phyloP scores from a whole-genome alignment of 495 filamentous ascomycete species.

The Chaetomidium leptoderma region DNA sequence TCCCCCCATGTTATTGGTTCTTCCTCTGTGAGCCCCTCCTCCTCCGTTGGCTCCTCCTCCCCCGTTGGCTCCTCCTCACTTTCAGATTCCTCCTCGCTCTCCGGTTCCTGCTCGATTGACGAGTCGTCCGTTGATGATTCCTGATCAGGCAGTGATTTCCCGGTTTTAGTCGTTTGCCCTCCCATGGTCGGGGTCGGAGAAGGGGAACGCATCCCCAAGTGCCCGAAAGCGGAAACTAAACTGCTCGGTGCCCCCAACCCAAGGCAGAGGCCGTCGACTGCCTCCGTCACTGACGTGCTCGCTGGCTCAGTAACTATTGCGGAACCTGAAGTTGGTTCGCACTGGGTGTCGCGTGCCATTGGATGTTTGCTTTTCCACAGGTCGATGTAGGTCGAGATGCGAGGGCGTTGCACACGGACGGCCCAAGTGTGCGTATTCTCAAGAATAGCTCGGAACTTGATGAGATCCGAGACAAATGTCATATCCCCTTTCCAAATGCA shows the following conservation, averaged over 20 bases:
- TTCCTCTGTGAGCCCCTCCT: too few species aligned
- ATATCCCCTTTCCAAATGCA: constrained; percentile 13
- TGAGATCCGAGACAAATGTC: constrained; percentile 5
- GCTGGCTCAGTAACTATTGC: too few species aligned
- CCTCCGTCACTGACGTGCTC: too few species aligned
- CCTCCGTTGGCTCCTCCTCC: too few species aligned
- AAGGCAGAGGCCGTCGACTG: too few species aligned
- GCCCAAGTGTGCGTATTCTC: background rate
- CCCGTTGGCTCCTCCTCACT: background rate
- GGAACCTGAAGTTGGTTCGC: too few species aligned
- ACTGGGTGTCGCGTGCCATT: background rate
- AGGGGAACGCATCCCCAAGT: background rate
- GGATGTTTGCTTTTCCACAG: constrained; percentile 2
- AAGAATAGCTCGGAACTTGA: constrained; percentile 4
- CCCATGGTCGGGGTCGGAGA: too few species aligned
- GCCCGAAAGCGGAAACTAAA: background rate
- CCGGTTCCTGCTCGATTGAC: background rate
- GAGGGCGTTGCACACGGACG: background rate
- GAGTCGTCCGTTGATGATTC: too few species aligned
- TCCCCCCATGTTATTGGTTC: too few species aligned
- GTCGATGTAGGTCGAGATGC: constrained; percentile 10
- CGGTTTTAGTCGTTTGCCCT: background rate
- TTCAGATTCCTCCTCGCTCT: background rate
- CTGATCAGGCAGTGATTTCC: background rate
- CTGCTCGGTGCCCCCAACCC: too few species aligned